Evolutionary conservation across 2,329 filamentous ascomycete species (phyloP), one percentile per base, ranked within the genome.

Genomic region (Pseudogymnoascus sp.): DNA sequence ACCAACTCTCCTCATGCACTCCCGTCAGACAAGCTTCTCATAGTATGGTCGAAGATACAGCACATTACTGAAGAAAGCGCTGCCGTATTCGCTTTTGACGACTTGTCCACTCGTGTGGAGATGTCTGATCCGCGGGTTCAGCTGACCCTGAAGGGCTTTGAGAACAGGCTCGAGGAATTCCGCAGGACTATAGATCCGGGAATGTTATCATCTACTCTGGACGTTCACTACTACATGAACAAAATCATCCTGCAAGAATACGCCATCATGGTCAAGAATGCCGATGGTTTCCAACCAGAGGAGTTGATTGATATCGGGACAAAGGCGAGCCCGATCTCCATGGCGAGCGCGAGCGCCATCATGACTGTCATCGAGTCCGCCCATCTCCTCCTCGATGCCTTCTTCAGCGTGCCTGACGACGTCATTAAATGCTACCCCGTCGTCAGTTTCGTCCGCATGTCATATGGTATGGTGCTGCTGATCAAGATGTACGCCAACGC

Each of bases 401-500:
- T 85, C 31, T 72, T 79, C 38, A 71, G 71, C 15, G 76, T 83
- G 65, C 76, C 78, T 8, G 66, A 76, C 5, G 73, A 75, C 2
- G 72, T 72, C 13, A 68, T 83, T 6, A 77, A 78, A 60, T 76
- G 72, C 0, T 78, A 83, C 50, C 74, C 83, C 11, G 74, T 76
- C n/a, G 76, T 80, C 60, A 78, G 78, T 23, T 75, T 79, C 67
- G 80, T 83, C 3, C 78, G 81, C 26, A 77, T 78, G 62, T 77
- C 79, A 3, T 84, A 83, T 67, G 77, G 80, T 4, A 74, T 81
- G 8, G 77, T 84, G 10, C 78, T 82, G 61, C 74, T 85, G 8
- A 81, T 83, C 72, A 84, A 83, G 67, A 77, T 84, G 71, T 82
- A 82, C 73, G 78, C 82, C 26, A 81, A 81, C 5, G 83, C 87